These are phyloP conservation scores for Parmelia sp. DNA, from an alignment of 495 filamentous ascomycete genomes.

Conservation along the genomic window DNA sequence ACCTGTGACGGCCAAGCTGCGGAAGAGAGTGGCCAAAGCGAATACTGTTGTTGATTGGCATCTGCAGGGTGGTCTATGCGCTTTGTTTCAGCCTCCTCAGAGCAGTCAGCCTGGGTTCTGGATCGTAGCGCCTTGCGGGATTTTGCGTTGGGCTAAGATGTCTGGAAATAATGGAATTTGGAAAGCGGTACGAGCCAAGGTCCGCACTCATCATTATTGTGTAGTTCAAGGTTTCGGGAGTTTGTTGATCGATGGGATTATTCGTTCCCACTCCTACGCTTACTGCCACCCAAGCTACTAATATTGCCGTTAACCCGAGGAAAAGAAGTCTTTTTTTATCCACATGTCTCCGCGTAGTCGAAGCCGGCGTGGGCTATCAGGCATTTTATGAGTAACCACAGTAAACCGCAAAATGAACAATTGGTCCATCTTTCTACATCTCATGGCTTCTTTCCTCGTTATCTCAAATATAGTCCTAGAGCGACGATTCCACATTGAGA, in stretches of 20 bases:
- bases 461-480: neutral
- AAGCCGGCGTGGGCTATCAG: too few relatives aligned
- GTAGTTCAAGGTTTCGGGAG: slow-evolving; percentile 31
- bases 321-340: neutral
- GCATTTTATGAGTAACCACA: too few relatives aligned
- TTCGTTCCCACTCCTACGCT: slow-evolving; percentile 72
- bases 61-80: slow-evolving; percentile 89
- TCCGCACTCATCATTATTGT: slow-evolving; percentile 1
- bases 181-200: neutral
- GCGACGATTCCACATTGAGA: slow-evolving; percentile 51
- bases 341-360: neutral
- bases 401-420: neutral
- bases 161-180: slow-evolving; percentile 47
- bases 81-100: slow-evolving; percentile 59
- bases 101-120: slow-evolving; percentile 62
- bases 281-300: neutral
- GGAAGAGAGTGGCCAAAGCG: slow-evolving; percentile 47
- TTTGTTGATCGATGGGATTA: slow-evolving; percentile 83
- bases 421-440: neutral
- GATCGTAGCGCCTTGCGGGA: slow-evolving; percentile 71
- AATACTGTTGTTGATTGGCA: slow-evolving; percentile 87
- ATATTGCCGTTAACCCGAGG: neutral
- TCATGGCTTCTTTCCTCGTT: neutral
- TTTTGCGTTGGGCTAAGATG: slow-evolving; percentile 42
- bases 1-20: slow-evolving; percentile 78